Evolutionary conservation across 257 asterid species (phyloP).

Genomic region (Petunia secreta): DNA sequence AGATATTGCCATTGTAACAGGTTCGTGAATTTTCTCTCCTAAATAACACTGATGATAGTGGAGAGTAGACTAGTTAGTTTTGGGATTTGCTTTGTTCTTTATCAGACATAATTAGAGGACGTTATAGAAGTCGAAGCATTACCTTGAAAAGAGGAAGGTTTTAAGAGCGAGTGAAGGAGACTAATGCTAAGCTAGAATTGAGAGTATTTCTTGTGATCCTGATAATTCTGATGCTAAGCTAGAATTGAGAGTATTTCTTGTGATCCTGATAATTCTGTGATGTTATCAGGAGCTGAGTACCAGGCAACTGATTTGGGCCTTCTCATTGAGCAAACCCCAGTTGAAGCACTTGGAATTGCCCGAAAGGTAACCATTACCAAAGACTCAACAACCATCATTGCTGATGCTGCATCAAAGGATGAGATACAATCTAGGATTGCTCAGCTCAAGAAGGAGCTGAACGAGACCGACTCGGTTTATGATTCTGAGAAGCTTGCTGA

Average conservation of each 20-base stretch:
- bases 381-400: slow-evolving; percentile 89
- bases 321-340: slow-evolving; percentile 71
- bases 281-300: slow-evolving; percentile 77
- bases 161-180: background rate
- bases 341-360: slow-evolving; percentile 87
- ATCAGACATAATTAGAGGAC: slow-evolving; percentile 2
- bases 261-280: background rate
- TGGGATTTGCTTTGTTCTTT: background rate
- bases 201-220: background rate
- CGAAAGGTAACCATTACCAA: slow-evolving; percentile 78
- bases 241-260: background rate
- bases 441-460: slow-evolving; percentile 79
- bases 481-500: slow-evolving; percentile 93
- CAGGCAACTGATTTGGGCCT: slow-evolving; percentile 91
- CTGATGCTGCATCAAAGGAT: slow-evolving; percentile 97
- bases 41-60: background rate
- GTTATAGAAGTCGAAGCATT: background rate
- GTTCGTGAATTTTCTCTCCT: slow-evolving; percentile 36
- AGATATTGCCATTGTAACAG: slow-evolving; percentile 94
- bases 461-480: slow-evolving; percentile 78
- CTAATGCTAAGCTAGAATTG: background rate
- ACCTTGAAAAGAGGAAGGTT: background rate
- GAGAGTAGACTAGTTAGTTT: background rate
- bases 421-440: slow-evolving; percentile 90
- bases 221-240: background rate